Conservation (phyloP, 148 eudicot genomes). For the Salicornia ramosissima region DNA sequence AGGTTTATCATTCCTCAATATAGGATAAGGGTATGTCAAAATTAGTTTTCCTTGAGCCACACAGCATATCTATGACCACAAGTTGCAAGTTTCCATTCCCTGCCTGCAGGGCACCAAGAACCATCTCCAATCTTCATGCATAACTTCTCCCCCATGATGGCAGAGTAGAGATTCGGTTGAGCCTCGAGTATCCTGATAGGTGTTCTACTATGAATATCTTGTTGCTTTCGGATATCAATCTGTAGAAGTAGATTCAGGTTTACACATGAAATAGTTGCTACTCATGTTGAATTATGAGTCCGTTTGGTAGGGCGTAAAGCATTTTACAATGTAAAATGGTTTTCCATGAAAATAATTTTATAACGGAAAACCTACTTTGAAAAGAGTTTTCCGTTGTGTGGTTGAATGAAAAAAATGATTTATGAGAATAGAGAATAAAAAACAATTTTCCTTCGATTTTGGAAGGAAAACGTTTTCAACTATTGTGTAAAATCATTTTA, state of each 20-base stretch:
- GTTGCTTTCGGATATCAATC: slow-evolving; percentile 57
- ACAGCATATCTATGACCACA: slow-evolving; percentile 77
- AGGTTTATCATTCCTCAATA: too few relatives aligned
- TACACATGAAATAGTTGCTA: not conserved
- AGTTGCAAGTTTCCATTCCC: slow-evolving; percentile 79
- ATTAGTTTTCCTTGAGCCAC: slow-evolving; percentile 46
- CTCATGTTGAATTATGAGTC: too few relatives aligned
- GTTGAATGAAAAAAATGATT: too few relatives aligned
- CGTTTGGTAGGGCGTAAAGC: too few relatives aligned
- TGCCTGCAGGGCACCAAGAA: slow-evolving; percentile 80
- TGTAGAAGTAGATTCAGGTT: slow-evolving; percentile 27
- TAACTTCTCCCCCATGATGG: slow-evolving; percentile 67
- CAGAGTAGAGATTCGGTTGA: slow-evolving; percentile 73
- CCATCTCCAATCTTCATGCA: slow-evolving; percentile 89
- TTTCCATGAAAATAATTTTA: too few relatives aligned
- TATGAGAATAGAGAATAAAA: too few relatives aligned
- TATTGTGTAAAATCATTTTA: too few relatives aligned
- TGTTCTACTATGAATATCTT: slow-evolving; percentile 70
- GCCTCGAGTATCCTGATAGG: slow-evolving; percentile 69
- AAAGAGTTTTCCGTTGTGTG: too few relatives aligned
- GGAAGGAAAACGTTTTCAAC: too few relatives aligned
- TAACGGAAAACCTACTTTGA: too few relatives aligned
- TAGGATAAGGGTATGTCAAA: not conserved
- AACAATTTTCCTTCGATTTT: too few relatives aligned
- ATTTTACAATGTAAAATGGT: too few relatives aligned